Evolutionary conservation across 257 asterid species (phyloP), one percentile per base, ranked within the genome.

Genomic region (Solanum corneliomulleri): DNA sequence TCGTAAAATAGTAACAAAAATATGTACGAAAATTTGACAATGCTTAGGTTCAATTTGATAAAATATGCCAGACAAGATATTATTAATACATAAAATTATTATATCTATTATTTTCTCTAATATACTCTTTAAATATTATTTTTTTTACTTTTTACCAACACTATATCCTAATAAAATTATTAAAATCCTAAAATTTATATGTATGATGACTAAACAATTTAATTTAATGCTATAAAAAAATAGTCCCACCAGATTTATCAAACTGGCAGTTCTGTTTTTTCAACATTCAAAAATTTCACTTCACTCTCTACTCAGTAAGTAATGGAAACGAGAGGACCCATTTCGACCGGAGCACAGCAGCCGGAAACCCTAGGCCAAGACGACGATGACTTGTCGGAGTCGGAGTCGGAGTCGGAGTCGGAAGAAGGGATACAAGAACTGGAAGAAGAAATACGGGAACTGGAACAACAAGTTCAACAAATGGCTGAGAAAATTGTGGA

Each of bases 401-500:
- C 58, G 52, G 52, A 44, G 14, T 56, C 66, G 27, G 37, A n/a
- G 9, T 25, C 20, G 74, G 74, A 25, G 35, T 25, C 37, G 6
- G 74, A 66, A 66, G 74, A 66, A 66, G 74, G 18, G 31, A 66
- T 62, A 62, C 70, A 62, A 62, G 15, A 62, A 62, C 70, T 62
- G 70, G 70, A 62, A 62, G 31, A 62, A 62, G 39, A 88, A 71
- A 58, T 85, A 90, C 86, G 89, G 90, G 90, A 89, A 42, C 85
- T 89, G 77, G 94, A 91, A 87, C 90, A 91, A 87, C 92, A 90
- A 88, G 91, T 96, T 58, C 89, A 89, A 41, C 88, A 89, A 87
- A 91, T 93, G 89, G 97, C 98, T 13, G 90, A 93, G 83, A 91
- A 88, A 86, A 39, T 92, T 27, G 85, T 87, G 86, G 88, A 93